phyloP scores from a whole-genome alignment of 331 rosid genomes.

The Rosa hybrid region DNA sequence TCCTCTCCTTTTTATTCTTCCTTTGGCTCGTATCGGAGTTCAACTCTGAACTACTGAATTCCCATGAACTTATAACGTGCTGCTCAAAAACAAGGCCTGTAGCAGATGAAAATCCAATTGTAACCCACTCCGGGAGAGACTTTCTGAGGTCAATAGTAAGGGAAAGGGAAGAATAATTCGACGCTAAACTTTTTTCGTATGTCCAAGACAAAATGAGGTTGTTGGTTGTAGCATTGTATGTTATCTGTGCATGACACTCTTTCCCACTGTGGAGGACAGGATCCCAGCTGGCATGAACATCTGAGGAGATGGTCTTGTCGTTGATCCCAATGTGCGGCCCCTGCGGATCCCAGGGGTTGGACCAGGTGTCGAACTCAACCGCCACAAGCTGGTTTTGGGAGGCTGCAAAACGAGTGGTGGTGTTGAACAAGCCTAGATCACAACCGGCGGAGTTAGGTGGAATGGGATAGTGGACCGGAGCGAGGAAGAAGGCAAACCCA shows the following conservation, averaged over 20 bases:
- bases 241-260: background rate
- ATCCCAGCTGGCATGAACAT: background rate
- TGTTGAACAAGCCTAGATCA: background rate
- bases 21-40: background rate
- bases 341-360: background rate
- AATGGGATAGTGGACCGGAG: background rate
- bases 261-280: background rate
- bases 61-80: background rate
- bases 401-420: background rate
- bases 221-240: background rate
- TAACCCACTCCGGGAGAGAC: background rate
- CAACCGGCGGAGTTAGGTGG: background rate
- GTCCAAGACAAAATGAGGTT: background rate
- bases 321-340: background rate
- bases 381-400: background rate
- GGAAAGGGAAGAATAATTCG: background rate
- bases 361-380: background rate
- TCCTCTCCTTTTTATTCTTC: background rate
- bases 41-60: background rate
- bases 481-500: background rate
- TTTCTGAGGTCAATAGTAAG: background rate
- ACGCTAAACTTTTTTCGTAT: background rate
- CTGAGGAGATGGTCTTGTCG: background rate
- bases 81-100: background rate
- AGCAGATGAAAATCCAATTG: background rate